Conservation (phyloP, 2,329 filamentous ascomycete genomes). For the Ampelomyces quisqualis region DNA sequence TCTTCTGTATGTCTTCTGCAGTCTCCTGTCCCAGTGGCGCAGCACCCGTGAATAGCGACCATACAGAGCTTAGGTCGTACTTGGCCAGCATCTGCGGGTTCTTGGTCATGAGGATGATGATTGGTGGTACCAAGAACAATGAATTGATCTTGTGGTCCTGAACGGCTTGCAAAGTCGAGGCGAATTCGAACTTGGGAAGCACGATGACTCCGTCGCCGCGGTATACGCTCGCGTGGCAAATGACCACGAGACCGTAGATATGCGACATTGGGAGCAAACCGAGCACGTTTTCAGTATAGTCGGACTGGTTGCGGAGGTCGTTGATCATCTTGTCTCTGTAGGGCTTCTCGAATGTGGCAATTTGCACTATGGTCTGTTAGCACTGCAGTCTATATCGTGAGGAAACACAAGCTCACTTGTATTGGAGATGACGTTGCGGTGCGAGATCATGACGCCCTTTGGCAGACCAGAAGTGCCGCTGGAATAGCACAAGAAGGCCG, state of each 20-base stretch:
- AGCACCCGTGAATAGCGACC: slow-evolving; percentile 62
- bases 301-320: slow-evolving; percentile 39
- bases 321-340: slow-evolving; percentile 45
- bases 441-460: slow-evolving; percentile 83
- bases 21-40: slow-evolving; percentile 76
- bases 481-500: slow-evolving; percentile 77
- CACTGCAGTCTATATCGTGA: too few relatives aligned
- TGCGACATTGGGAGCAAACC: slow-evolving; percentile 79
- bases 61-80: slow-evolving; percentile 67
- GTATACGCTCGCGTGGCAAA: slow-evolving; percentile 65
- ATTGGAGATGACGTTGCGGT: slow-evolving; percentile 77
- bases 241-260: slow-evolving; percentile 75
- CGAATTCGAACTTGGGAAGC: slow-evolving; percentile 73
- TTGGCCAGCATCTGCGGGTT: slow-evolving; percentile 59
- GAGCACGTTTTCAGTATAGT: slow-evolving; percentile 57
- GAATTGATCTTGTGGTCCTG: slow-evolving; percentile 67
- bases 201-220: slow-evolving; percentile 73
- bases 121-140: slow-evolving; percentile 74
- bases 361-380: slow-evolving; percentile 53
- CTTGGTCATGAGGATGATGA: slow-evolving; percentile 74
- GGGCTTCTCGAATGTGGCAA: slow-evolving; percentile 53
- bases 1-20: slow-evolving; percentile 60
- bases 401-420: too few relatives aligned
- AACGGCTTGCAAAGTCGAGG: slow-evolving; percentile 63
- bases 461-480: slow-evolving; percentile 78